Percentiles rank a stretch among this genome's conserved stretches.
phyloP scores from a whole-genome alignment of 768 basidiomycete species.

The Boletellus emodensis region DNA sequence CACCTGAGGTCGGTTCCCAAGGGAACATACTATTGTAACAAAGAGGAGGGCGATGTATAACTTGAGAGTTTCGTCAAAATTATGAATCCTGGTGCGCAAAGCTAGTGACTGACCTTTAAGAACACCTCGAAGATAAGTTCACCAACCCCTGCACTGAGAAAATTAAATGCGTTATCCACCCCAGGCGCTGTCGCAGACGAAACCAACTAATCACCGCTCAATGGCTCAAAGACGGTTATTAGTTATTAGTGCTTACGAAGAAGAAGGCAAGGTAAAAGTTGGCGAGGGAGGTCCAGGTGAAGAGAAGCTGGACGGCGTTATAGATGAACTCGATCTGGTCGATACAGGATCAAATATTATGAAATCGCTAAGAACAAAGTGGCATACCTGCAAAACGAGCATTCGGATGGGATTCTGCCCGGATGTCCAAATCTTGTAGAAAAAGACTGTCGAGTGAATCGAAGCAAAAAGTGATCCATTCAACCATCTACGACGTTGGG shows the following conservation, averaged over 20 bases:
- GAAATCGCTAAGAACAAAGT: neutral
- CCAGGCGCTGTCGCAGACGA: conserved; percentile 65
- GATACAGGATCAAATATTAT: neutral
- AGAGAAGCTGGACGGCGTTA: conserved; percentile 82
- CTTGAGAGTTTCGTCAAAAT: conserved; percentile 29
- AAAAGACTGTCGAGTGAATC: conserved; percentile 88
- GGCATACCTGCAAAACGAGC: conserved; percentile 53
- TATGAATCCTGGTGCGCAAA: conserved; percentile 15
- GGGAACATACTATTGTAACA: conserved; percentile 78
- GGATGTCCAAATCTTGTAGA: conserved; percentile 83
- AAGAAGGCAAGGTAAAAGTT: conserved; percentile 95
- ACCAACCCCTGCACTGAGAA: conserved; percentile 70
- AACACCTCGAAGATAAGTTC: conserved; percentile 74
- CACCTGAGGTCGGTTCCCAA: conserved; percentile 83
- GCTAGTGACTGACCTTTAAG: conserved; percentile 40
- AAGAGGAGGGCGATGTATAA: conserved; percentile 84
- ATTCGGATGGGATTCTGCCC: conserved; percentile 89
- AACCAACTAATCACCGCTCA: conserved; percentile 54
- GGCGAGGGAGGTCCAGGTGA: conserved; percentile 91
- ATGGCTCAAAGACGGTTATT: conserved; percentile 16
- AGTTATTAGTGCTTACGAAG: conserved; percentile 58
- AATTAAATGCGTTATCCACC: conserved; percentile 71
- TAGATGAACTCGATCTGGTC: conserved; percentile 84
- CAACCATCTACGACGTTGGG: conserved; percentile 85
- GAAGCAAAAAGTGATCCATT: conserved; percentile 92